Evolutionary conservation across 169 alveolate genomes (phyloP).

Genomic region (Babesia bovis): DNA sequence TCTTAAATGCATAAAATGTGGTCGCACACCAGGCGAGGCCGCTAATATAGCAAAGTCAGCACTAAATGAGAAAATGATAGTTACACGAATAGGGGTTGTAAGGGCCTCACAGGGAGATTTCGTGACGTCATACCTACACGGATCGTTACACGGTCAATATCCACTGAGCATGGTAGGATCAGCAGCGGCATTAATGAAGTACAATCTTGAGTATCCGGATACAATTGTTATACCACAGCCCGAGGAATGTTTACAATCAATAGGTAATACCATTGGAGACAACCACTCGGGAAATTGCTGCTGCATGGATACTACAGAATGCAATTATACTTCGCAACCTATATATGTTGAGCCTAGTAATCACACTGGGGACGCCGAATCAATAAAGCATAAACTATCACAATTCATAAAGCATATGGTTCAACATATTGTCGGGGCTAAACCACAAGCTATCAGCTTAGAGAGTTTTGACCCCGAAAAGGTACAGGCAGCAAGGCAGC

Average conservation of each 20-base stretch:
- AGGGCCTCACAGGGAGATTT: constrained; percentile 5
- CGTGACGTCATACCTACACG: constrained; percentile 40
- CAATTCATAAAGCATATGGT: constrained; percentile 23
- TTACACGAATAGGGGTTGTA: constrained; percentile 41
- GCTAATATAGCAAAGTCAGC: constrained; percentile 19
- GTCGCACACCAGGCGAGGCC: constrained; percentile 28
- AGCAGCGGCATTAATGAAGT: constrained; percentile 25
- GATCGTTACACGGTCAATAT: constrained; percentile 5
- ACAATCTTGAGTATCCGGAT: not conserved
- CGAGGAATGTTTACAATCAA: not conserved
- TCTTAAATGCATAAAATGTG: constrained; percentile 16
- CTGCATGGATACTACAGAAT: constrained; percentile 10
- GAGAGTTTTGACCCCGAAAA: constrained; percentile 33
- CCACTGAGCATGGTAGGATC: constrained; percentile 31
- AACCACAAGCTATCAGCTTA: constrained; percentile 40
- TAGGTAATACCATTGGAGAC: too few species aligned
- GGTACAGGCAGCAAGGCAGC: constrained; percentile 7
- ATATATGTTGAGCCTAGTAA: not conserved
- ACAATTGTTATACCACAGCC: not conserved
- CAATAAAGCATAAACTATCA: constrained; percentile 5
- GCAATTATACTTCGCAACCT: constrained; percentile 11
- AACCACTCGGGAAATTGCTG: too few species aligned
- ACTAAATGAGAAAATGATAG: constrained; percentile 20
- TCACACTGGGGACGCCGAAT: not conserved
- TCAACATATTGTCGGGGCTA: constrained; percentile 47